Conservation (phyloP, 108 stramenopile genomes). For the Cyclotella cryptica region DNA sequence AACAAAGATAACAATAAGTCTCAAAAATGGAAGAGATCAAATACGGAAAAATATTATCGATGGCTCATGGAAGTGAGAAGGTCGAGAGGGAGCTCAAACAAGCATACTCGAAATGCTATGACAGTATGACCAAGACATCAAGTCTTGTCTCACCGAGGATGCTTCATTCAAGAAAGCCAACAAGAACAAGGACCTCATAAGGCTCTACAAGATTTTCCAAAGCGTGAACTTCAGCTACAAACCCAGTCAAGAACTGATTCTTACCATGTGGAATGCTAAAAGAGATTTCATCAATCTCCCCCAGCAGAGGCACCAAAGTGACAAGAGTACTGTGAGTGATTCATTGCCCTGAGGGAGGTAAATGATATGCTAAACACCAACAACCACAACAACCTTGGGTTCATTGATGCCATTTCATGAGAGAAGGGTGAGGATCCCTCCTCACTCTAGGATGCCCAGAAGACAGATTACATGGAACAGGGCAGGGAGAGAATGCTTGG, state of each 20-base stretch:
- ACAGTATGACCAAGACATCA: slow-evolving; percentile 3
- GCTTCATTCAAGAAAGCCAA: background rate
- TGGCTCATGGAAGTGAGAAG: background rate
- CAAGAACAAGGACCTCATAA: background rate
- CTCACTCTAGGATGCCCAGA: background rate
- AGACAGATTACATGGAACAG: background rate
- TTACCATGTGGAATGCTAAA: slow-evolving; percentile 2
- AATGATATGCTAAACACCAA: background rate
- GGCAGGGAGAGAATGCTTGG: background rate
- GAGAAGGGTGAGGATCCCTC: background rate
- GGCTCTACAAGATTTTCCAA: background rate
- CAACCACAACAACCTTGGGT: background rate
- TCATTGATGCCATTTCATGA: background rate
- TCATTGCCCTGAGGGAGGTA: background rate
- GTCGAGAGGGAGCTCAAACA: background rate
- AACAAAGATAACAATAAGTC: background rate
- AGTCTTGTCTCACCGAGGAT: background rate
- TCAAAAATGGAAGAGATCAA: background rate
- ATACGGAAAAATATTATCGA: background rate
- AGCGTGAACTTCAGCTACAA: background rate
- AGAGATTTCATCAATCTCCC: too few relatives aligned
- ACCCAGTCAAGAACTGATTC: background rate
- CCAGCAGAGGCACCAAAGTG: background rate
- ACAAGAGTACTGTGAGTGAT: background rate
- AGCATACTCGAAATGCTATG: background rate